Conservation (phyloP, 2,329 filamentous ascomycete species). For the Fonsecaea erecta region DNA sequence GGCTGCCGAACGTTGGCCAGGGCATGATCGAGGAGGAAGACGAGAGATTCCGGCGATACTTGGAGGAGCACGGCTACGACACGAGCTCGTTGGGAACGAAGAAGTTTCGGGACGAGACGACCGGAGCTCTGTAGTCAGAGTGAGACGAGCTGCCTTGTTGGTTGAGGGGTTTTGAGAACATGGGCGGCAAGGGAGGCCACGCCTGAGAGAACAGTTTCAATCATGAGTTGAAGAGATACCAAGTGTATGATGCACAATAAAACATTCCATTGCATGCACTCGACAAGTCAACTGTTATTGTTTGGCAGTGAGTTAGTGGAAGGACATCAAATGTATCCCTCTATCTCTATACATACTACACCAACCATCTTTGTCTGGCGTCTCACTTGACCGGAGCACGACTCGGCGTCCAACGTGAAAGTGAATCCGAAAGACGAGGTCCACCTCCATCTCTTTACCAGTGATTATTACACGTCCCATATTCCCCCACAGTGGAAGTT, state of each 20-base stretch:
- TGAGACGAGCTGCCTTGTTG: neutral
- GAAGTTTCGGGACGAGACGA: conserved; percentile 24
- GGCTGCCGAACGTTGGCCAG: conserved; percentile 73
- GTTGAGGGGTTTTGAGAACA: neutral
- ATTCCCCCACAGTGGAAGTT: too few species aligned
- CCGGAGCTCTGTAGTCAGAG: neutral
- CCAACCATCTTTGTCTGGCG: too few species aligned
- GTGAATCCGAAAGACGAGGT: too few species aligned
- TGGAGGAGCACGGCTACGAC: conserved; percentile 77
- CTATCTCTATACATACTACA: too few species aligned
- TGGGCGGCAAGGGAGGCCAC: neutral
- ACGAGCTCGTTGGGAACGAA: conserved; percentile 60
- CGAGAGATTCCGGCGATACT: conserved; percentile 71
- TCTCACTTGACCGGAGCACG: too few species aligned
- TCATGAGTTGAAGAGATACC: neutral
- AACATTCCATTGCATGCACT: neutral
- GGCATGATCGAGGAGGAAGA: conserved; percentile 83
- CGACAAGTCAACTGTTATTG: too few species aligned
- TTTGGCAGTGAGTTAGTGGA: too few species aligned
- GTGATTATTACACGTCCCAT: too few species aligned
- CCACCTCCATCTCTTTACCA: too few species aligned
- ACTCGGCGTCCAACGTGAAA: too few species aligned
- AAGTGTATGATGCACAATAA: neutral
- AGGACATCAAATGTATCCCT: too few species aligned
- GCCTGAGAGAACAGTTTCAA: neutral